A percentile compares a stretch with the other conserved stretches of the same genome.
Conservation (phyloP, 306 rosid genomes). For the Nissolia schottii region DNA sequence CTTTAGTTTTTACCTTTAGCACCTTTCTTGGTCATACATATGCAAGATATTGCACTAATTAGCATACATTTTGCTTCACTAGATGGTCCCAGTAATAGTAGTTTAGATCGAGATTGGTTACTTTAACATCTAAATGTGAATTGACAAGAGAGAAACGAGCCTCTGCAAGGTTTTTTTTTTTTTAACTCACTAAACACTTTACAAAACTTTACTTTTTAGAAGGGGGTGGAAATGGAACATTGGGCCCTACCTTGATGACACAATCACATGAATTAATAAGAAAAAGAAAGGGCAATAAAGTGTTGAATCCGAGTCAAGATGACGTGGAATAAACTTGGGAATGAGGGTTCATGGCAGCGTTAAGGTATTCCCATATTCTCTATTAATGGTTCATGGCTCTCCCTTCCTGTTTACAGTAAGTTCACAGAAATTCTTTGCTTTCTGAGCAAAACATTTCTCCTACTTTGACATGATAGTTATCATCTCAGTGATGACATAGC, state of each 20-base stretch:
- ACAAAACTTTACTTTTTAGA: conserved; percentile 20
- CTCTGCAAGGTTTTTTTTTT: no score
- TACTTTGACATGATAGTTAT: background rate
- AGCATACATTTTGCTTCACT: background rate
- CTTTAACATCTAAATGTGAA: conserved; percentile 26
- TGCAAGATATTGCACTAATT: conserved; percentile 24
- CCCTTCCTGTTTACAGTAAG: background rate
- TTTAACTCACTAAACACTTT: conserved; percentile 27
- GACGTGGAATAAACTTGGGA: conserved; percentile 43
- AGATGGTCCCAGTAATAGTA: conserved; percentile 33
- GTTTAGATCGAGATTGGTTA: conserved; percentile 3
- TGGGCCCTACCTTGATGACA: conserved; percentile 52
- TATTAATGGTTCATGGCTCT: background rate
- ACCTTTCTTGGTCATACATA: conserved; percentile 9
- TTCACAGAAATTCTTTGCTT: background rate
- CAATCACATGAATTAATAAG: conserved; percentile 25
- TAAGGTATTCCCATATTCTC: conserved; percentile 25
- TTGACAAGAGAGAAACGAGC: conserved; percentile 1
- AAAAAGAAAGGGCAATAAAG: conserved; percentile 43
- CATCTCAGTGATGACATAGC: background rate
- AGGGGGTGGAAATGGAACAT: no score
- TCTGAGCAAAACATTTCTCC: background rate
- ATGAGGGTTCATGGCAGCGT: conserved; percentile 11
- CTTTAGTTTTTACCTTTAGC: conserved; percentile 25
- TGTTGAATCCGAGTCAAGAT: conserved; percentile 56